Evolutionary conservation across 345 rosid species (phyloP).

Genomic region (Sisymbrium irio): DNA sequence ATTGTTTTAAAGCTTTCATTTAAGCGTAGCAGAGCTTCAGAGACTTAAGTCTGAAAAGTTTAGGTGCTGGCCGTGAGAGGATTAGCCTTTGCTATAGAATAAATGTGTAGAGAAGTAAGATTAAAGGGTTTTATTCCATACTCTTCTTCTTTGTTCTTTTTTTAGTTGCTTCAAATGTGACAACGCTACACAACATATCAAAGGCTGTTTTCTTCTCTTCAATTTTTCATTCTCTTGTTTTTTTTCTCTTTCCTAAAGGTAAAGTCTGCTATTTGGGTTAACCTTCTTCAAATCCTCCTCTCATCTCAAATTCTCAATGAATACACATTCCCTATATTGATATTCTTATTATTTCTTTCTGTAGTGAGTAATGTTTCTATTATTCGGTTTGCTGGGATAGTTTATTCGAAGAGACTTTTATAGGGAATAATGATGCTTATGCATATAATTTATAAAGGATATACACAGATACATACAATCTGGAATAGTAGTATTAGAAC

Average conservation of each 20-base stretch:
- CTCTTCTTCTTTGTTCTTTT: neutral
- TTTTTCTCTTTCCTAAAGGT: neutral
- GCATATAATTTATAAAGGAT: constrained; percentile 11
- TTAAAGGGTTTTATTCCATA: neutral
- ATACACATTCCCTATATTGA: neutral
- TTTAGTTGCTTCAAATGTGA: neutral
- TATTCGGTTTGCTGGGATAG: neutral
- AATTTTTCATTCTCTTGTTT: neutral
- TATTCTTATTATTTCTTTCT: neutral
- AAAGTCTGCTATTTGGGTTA: neutral
- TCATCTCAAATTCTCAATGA: neutral
- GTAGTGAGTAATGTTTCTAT: neutral
- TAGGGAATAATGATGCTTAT: constrained; percentile 3
- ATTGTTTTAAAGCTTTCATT: constrained; percentile 32
- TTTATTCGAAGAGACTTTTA: neutral
- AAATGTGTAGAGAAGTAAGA: constrained; percentile 29
- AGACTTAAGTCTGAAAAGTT: constrained; percentile 10
- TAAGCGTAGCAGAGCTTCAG: constrained; percentile 22
- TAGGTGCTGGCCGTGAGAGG: neutral
- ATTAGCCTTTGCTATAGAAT: constrained; percentile 26
- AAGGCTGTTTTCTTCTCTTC: neutral
- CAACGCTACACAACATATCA: constrained; percentile 1
- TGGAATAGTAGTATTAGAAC: constrained; percentile 9
- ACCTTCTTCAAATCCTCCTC: neutral
- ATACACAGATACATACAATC: constrained; percentile 30